phyloP scores from a whole-genome alignment of 805 yeast genomes.

The Kregervanrija delftensis region DNA sequence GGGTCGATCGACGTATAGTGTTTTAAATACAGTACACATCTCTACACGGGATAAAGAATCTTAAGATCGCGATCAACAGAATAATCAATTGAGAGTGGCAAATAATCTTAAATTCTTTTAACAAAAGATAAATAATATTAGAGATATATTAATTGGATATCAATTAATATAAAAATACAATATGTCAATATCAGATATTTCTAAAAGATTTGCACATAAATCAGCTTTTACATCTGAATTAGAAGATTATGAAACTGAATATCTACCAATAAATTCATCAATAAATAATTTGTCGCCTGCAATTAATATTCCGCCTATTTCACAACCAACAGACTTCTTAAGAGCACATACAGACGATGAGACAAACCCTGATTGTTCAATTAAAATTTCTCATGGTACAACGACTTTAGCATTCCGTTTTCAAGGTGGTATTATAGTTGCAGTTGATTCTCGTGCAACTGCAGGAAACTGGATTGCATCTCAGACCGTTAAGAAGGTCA shows the following conservation, averaged over 20 bases:
- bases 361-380: constrained; percentile 84
- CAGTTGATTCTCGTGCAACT: constrained; percentile 97
- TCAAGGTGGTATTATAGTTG: constrained; percentile 91
- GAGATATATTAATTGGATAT: background rate
- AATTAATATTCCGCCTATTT: constrained; percentile 71
- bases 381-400: constrained; percentile 98
- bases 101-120: too few relatives aligned
- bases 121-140: background rate
- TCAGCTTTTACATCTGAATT: constrained; percentile 20
- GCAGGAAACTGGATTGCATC: constrained; percentile 98
- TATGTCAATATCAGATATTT: constrained; percentile 27
- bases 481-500: constrained; percentile 95
- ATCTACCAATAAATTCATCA: constrained; percentile 1
- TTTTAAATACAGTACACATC: background rate
- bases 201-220: constrained; percentile 21
- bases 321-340: constrained; percentile 84
- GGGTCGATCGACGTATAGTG: too few relatives aligned
- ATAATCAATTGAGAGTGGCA: too few relatives aligned
- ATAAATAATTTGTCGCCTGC: constrained; percentile 43
- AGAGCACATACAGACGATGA: constrained; percentile 98
- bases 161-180: background rate
- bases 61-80: too few relatives aligned
- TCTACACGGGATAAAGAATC: background rate
- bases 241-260: constrained; percentile 11
- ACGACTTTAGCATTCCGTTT: constrained; percentile 95